phyloP scores from a whole-genome alignment of 192 early-diverging fungal genomes.

The Gryganskiella cystojenkinii region DNA sequence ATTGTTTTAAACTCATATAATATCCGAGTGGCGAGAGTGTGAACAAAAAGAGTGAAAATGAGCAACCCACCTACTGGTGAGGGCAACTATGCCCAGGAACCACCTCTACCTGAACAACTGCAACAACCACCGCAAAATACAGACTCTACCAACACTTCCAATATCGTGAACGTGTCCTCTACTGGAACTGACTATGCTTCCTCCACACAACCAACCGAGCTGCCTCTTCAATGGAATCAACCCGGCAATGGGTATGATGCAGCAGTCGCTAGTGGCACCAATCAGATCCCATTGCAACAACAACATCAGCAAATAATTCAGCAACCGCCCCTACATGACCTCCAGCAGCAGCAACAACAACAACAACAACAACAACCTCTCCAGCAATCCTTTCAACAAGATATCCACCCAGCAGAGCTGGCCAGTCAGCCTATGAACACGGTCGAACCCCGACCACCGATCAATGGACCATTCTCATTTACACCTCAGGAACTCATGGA shows the following conservation, averaged over 20 bases:
- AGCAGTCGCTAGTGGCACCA: too few relatives aligned
- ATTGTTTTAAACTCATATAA: too few relatives aligned
- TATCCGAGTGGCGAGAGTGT: too few relatives aligned
- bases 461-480: conserved; percentile 61
- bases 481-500: conserved; percentile 59
- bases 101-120: conserved; percentile 1
- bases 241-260: too few relatives aligned
- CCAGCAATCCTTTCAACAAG: neutral
- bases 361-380: neutral
- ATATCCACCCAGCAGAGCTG: neutral
- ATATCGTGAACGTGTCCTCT: too few relatives aligned
- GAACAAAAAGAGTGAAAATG: too few relatives aligned
- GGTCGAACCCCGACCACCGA: conserved; percentile 5
- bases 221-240: too few relatives aligned
- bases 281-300: too few relatives aligned
- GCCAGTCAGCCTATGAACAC: neutral
- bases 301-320: too few relatives aligned
- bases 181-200: neutral
- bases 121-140: neutral
- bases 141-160: neutral
- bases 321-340: too few relatives aligned
- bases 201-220: too few relatives aligned
- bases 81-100: conserved; percentile 1
- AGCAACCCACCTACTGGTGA: neutral
- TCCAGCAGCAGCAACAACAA: too few relatives aligned